phyloP scores from a whole-genome alignment of 768 basidiomycete genomes.

The Boletus reticuloceps region DNA sequence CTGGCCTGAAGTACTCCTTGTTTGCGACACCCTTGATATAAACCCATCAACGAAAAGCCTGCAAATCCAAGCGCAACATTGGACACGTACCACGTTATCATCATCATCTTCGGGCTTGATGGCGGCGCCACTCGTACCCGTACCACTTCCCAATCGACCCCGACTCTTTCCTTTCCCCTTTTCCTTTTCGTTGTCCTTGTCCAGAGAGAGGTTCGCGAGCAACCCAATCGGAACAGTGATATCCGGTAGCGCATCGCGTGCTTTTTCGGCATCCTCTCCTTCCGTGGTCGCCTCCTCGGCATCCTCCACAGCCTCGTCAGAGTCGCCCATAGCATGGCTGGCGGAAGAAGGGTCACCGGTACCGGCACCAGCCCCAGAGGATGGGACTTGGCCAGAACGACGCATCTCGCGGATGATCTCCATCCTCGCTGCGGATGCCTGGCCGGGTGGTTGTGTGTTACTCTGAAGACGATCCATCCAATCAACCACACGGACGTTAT shows the following conservation, averaged over 20 bases:
- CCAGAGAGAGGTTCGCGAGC: slow-evolving; percentile 69
- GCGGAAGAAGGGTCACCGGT: not conserved
- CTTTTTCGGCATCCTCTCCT: slow-evolving; percentile 44
- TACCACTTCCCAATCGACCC: slow-evolving; percentile 25
- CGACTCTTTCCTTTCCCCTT: slow-evolving; percentile 40
- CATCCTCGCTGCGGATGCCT: slow-evolving; percentile 31
- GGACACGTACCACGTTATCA: slow-evolving; percentile 53
- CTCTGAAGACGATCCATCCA: slow-evolving; percentile 74
- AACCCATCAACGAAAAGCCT: slow-evolving; percentile 9
- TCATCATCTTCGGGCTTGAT: slow-evolving; percentile 49
- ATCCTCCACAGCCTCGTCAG: slow-evolving; percentile 37
- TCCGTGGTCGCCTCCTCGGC: slow-evolving; percentile 32
- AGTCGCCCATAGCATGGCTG: slow-evolving; percentile 26
- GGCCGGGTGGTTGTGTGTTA: slow-evolving; percentile 50
- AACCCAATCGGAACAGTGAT: slow-evolving; percentile 72
- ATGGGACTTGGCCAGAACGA: slow-evolving; percentile 24
- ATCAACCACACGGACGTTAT: slow-evolving; percentile 64
- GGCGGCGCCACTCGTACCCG: slow-evolving; percentile 1
- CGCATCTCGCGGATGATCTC: slow-evolving; percentile 30
- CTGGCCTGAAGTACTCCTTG: slow-evolving; percentile 77
- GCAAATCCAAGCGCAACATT: not conserved
- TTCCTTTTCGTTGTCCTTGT: slow-evolving; percentile 45
- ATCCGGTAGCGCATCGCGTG: slow-evolving; percentile 57
- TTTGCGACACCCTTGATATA: slow-evolving; percentile 69
- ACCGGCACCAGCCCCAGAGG: not conserved